These are phyloP conservation scores for Amylostereum chailletii DNA, from an alignment of 1,284 basidiomycete species.

Conservation along the genomic window DNA sequence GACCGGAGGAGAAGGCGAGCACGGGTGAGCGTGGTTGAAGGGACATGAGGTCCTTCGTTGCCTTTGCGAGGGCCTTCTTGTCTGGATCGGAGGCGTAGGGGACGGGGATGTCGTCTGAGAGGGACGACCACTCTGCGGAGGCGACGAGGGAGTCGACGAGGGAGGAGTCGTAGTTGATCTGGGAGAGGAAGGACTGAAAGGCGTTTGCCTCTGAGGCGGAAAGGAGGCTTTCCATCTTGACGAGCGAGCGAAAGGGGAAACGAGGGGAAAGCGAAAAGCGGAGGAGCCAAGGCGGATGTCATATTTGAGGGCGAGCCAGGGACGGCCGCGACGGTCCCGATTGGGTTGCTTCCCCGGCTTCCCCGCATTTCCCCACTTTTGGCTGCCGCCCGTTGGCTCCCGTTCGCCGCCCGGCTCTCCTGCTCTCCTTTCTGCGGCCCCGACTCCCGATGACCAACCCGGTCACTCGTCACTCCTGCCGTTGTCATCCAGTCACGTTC, in stretches of 20 bases:
- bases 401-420: too few species aligned
- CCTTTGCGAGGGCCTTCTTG: conserved; percentile 56
- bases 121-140: conserved; percentile 16
- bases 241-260: not conserved
- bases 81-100: conserved; percentile 18
- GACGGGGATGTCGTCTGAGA: conserved; percentile 23
- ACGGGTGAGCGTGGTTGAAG: conserved; percentile 31
- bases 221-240: conserved; percentile 22
- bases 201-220: conserved; percentile 40
- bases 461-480: too few species aligned
- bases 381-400: too few species aligned
- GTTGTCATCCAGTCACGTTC: too few species aligned
- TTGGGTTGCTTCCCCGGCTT: too few species aligned
- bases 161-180: conserved; percentile 32
- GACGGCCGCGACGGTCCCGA: too few species aligned
- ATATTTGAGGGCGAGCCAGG: too few species aligned
- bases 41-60: conserved; percentile 65
- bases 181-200: conserved; percentile 42
- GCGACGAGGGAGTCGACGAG: conserved; percentile 18
- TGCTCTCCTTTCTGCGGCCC: too few species aligned
- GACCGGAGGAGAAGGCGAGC: conserved; percentile 17
- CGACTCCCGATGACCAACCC: too few species aligned
- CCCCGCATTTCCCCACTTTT: too few species aligned
- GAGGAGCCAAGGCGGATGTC: too few species aligned
- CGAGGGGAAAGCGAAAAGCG: not conserved